These are phyloP conservation scores for Ustilago trichophora DNA, from an alignment of 1,284 basidiomycete species.

Conservation along the genomic window DNA sequence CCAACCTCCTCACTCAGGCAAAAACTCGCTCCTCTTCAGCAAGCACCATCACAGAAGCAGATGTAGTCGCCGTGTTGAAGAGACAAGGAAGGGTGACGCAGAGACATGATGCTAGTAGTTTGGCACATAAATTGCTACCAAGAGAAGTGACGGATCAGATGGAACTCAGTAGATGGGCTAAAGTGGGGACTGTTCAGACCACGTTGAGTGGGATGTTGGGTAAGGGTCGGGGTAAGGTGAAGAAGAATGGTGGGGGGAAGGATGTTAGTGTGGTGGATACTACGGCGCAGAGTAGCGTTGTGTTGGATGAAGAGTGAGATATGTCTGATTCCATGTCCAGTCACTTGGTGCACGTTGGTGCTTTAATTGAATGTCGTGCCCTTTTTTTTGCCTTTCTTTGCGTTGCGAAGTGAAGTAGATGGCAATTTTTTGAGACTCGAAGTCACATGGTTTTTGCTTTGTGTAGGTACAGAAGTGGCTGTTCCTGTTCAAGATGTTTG, in stretches of 20 bases:
- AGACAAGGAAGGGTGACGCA: slow-evolving; percentile 40
- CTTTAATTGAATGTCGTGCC: too few species aligned
- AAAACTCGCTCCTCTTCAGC: too few species aligned
- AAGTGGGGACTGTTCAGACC: slow-evolving; percentile 32
- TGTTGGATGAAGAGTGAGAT: slow-evolving; percentile 3
- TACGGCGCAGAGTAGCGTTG: slow-evolving; percentile 1
- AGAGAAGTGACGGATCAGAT: slow-evolving; percentile 46
- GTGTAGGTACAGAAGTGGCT: too few species aligned
- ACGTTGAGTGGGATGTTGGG: slow-evolving; percentile 22
- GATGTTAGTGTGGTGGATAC: slow-evolving; percentile 2
- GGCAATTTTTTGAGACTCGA: too few species aligned
- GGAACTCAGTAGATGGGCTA: slow-evolving; percentile 39
- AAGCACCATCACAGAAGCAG: slow-evolving; percentile 31
- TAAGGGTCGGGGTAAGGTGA: not conserved
- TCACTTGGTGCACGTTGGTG: too few species aligned
- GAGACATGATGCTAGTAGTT: slow-evolving; percentile 22
- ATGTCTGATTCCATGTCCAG: too few species aligned
- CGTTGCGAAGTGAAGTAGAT: too few species aligned
- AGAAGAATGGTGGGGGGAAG: not conserved
- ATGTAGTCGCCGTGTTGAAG: slow-evolving; percentile 37
- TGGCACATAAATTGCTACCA: slow-evolving; percentile 37
- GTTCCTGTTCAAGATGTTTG: too few species aligned
- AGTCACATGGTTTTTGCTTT: too few species aligned
- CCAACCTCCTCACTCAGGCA: slow-evolving; percentile 21
- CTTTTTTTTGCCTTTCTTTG: too few species aligned